Evolutionary conservation across 805 yeast genomes (phyloP).

Genomic region (Starmerella davenportii): DNA sequence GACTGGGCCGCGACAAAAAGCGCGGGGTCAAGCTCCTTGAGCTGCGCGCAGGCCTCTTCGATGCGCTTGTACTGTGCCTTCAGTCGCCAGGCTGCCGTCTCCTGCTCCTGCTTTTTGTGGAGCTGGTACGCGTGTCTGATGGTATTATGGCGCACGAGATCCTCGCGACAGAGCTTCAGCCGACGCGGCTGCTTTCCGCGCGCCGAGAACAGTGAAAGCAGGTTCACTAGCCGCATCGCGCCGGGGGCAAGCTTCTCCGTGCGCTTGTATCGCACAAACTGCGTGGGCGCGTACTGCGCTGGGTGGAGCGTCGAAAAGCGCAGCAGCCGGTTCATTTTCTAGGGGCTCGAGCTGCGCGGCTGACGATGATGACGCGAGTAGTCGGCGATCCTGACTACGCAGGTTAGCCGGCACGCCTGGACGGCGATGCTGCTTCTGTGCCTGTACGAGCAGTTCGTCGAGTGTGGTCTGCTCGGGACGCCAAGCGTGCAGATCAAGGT

Average conservation of each 20-base stretch:
- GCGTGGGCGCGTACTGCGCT: slow-evolving; percentile 1
- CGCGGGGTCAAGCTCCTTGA: slow-evolving; percentile 29
- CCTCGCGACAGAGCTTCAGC: slow-evolving; percentile 59
- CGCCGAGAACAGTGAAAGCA: slow-evolving; percentile 70
- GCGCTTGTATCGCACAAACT: slow-evolving; percentile 28
- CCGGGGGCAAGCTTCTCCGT: slow-evolving; percentile 32
- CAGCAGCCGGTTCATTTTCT: no score
- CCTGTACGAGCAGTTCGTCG: not conserved
- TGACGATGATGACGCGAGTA: no score
- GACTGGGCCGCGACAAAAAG: slow-evolving; percentile 53
- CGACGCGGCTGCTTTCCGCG: slow-evolving; percentile 74
- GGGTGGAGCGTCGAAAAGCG: not conserved
- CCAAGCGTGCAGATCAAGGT: no score
- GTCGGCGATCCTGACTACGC: no score
- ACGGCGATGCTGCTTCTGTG: not conserved
- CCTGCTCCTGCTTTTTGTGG: slow-evolving; percentile 36
- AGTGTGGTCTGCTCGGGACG: slow-evolving; percentile 8
- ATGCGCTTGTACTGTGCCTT: slow-evolving; percentile 47
- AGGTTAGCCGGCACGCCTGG: no score
- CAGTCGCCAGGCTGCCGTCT: slow-evolving; percentile 22
- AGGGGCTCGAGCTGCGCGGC: no score
- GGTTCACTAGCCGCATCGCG: slow-evolving; percentile 33
- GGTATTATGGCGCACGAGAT: slow-evolving; percentile 65
- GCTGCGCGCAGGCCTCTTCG: slow-evolving; percentile 52
- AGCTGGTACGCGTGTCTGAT: slow-evolving; percentile 69